These are phyloP conservation scores for Decorospora gaudefroyi DNA, from an alignment of 2,329 filamentous ascomycete species.

Conservation along the genomic window DNA sequence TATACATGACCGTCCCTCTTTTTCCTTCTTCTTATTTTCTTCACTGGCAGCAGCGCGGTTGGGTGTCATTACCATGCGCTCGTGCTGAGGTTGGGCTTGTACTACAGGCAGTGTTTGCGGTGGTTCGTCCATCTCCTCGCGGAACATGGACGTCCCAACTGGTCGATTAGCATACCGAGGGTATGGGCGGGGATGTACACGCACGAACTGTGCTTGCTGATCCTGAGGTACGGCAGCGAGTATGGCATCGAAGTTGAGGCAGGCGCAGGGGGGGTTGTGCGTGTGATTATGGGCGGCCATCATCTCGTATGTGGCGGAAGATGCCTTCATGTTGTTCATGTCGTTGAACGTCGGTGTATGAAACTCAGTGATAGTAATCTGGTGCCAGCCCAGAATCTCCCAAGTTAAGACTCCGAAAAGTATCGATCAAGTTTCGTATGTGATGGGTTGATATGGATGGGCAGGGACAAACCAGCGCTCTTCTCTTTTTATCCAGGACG, in stretches of 20 bases:
- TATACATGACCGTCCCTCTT: neutral
- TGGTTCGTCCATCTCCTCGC: neutral
- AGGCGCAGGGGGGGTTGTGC: neutral
- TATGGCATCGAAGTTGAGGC: neutral
- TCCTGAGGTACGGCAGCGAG: neutral
- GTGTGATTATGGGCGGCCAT: neutral
- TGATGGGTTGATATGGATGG: too few species aligned
- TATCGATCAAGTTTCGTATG: too few species aligned
- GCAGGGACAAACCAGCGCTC: too few species aligned
- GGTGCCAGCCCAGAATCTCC: too few species aligned
- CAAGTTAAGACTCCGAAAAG: too few species aligned
- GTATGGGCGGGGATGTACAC: neutral
- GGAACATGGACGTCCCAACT: conserved; percentile 1
- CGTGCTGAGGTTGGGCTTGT: neutral
- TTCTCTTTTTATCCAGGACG: too few species aligned
- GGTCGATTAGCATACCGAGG: neutral
- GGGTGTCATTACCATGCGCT: neutral
- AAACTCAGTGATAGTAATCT: too few species aligned
- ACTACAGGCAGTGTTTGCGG: neutral
- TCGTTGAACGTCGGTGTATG: too few species aligned
- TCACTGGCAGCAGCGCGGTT: neutral
- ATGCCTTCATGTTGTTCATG: neutral
- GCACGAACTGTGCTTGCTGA: neutral
- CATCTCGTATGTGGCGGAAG: neutral
- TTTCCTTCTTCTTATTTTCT: neutral